Evolutionary conservation across 495 filamentous ascomycete species (phyloP).

Genomic region (Schizothecium vesticola): DNA sequence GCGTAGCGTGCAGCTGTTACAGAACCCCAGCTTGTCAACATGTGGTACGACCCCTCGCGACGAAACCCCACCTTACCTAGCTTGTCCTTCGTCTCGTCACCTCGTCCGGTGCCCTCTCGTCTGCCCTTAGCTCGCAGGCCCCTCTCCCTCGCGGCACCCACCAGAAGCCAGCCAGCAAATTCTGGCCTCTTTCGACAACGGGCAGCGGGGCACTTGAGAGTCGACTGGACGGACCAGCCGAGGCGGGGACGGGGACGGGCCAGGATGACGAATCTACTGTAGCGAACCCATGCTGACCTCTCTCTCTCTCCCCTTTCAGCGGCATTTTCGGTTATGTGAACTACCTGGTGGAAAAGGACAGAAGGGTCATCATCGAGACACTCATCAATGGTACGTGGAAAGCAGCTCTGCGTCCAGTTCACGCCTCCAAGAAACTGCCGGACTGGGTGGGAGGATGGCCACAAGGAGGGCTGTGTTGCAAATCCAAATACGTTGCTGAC

Average conservation of each 20-base stretch:
- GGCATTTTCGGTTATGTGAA: conserved; percentile 99
- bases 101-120: neutral
- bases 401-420: neutral
- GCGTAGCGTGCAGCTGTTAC: conserved; percentile 21
- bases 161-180: neutral
- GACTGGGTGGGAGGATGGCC: neutral
- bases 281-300: neutral
- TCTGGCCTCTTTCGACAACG: neutral
- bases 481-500: conserved; percentile 15
- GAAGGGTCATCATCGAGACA: conserved; percentile 88
- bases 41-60: conserved; percentile 26
- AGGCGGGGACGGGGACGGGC: neutral
- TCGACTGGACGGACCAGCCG: neutral
- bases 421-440: neutral
- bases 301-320: conserved; percentile 46
- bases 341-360: conserved; percentile 89
- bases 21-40: conserved; percentile 19
- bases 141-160: neutral
- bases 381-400: conserved; percentile 75
- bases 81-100: conserved; percentile 1
- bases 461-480: neutral
- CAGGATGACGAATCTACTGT: neutral
- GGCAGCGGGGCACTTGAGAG: neutral
- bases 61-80: conserved; percentile 14
- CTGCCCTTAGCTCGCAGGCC: neutral